A percentile compares a stretch with the other conserved stretches of the same genome.
Conservation (phyloP, 441 rosid genomes). For the Corymbia citriodora region DNA sequence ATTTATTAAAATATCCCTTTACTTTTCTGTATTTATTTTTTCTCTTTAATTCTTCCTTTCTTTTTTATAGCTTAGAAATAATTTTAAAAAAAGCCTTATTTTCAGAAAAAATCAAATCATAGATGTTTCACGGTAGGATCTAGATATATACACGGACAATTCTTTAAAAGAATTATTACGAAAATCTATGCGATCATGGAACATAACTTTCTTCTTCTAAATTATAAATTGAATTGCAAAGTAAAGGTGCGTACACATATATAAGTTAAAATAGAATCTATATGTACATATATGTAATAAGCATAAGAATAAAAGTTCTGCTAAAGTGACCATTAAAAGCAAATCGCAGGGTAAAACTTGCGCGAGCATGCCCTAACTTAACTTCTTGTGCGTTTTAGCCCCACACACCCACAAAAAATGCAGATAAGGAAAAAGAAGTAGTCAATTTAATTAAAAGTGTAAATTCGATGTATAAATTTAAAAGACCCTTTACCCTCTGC, state of each 20-base stretch:
- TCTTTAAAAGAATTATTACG: background rate
- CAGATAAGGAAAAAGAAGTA: background rate
- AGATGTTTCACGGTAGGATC: background rate
- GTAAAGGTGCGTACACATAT: background rate
- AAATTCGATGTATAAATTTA: too few relatives aligned
- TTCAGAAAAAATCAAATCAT: background rate
- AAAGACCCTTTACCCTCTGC: background rate
- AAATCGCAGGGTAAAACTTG: background rate
- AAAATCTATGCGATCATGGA: background rate
- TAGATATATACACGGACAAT: background rate
- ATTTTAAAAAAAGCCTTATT: background rate
- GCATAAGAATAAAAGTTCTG: background rate
- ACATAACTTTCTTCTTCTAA: background rate
- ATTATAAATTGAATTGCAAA: background rate
- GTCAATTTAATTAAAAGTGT: background rate
- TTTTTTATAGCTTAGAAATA: background rate
- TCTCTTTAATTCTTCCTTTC: background rate
- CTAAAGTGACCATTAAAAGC: background rate
- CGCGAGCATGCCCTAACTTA: background rate
- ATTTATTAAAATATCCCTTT: background rate
- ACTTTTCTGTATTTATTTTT: background rate
- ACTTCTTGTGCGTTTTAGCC: background rate
- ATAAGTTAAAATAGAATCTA: background rate
- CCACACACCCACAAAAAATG: background rate
- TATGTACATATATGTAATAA: background rate